Evolutionary conservation across 2,329 filamentous ascomycete species (phyloP), one percentile per base, ranked within the genome.

Genomic region (Penicillium sp.): DNA sequence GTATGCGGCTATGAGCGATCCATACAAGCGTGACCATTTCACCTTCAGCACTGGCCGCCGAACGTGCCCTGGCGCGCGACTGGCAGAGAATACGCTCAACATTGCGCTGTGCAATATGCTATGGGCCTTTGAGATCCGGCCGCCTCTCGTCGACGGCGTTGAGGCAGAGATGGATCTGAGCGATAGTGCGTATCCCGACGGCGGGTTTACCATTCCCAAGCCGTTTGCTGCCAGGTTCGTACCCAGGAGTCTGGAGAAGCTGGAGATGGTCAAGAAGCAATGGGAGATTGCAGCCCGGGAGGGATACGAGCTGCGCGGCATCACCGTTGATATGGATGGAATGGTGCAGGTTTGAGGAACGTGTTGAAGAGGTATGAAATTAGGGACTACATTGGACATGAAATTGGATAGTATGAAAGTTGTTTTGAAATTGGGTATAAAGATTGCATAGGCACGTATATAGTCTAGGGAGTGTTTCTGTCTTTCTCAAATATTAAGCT

Each of bases 11-110:
- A 34, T 18, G 13, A 13, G 43, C 9, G 33, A 54, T 36, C 45
- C 48, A 2, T 29, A 42, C 21, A 34, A 51, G 10, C 52, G 48
- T 15, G 45, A 51, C 33, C 47, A 54, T n/a, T 54, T 29, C n/a
- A 31, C 43, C 18, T 53, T 49, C 29, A 46, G 51, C 15, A 41
- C 51, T 7, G 51, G 51, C 1, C 31, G 51, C 9, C 45, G 51
- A 1, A 49, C 43, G 13, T 53, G 51, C 29, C 51, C 51, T 4
- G 51, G 51, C 1, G 47, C 42, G 15, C 33, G 47, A 6, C 36
- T 49, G 1, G 51, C 51, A 8, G 51, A 53, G 24, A 49, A 49
- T 12, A 33, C 45, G 18, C 34, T 49, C 9, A 41, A 49, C n/a
- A 49, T 53, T 9, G 42, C 51, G 2, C 36, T 53, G 2, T 33